phyloP scores from a whole-genome alignment of 2,329 filamentous ascomycete genomes.

The Penicillium sp. region DNA sequence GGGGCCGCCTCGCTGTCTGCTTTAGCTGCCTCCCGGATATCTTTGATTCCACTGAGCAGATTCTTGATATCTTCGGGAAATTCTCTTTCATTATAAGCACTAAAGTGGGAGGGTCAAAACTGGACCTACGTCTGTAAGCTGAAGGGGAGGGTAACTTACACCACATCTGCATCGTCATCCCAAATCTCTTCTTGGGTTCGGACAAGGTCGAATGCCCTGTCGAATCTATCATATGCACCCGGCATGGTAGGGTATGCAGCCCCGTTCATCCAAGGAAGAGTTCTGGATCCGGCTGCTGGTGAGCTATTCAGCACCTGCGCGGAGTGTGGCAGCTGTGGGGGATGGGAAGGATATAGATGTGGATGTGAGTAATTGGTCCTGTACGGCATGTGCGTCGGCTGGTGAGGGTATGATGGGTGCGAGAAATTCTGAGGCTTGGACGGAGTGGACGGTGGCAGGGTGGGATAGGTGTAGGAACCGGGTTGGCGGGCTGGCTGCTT shows the following conservation, averaged over 20 bases:
- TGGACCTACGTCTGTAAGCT: neutral
- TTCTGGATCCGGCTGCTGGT: neutral
- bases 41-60: constrained; percentile 67
- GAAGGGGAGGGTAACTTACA: neutral
- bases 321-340: neutral
- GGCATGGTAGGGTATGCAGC: neutral
- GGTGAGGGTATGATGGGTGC: neutral
- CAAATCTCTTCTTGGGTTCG: constrained; percentile 6
- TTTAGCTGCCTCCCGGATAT: constrained; percentile 62
- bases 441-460: neutral
- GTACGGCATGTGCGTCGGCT: neutral
- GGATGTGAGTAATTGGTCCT: too few relatives aligned
- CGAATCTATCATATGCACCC: neutral
- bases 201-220: constrained; percentile 6
- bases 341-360: neutral
- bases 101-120: constrained; percentile 15
- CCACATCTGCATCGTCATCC: constrained; percentile 7
- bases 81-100: constrained; percentile 37
- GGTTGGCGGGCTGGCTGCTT: neutral
- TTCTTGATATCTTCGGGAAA: constrained; percentile 65
- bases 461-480: neutral
- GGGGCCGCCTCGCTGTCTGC: constrained; percentile 67
- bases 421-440: neutral
- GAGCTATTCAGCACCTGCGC: neutral
- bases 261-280: constrained; percentile 1